Base-by-base conservation (phyloP, 768 basidiomycete genomes). In the Sutorius australiensis region DNA sequence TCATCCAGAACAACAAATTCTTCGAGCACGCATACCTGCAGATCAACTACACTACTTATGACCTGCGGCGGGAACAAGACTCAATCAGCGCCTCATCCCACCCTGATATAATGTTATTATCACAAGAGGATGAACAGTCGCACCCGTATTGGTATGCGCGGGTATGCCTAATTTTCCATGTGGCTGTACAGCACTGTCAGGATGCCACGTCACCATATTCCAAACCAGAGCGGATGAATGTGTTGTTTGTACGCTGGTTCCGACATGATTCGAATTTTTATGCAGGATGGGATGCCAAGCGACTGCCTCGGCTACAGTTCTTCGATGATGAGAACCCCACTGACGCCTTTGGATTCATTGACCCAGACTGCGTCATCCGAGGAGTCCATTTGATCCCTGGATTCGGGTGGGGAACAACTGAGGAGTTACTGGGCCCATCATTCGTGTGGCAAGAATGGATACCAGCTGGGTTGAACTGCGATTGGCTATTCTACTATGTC, bases 191-290 rank as follows among this genome's bases (percentile, higher is more conserved):
- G 17, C 43, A 62, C 6, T 1, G 36, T 0, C 9, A 51, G 0
- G 21, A 37, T 17, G 21, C 13, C 0, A 9, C 17, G 1, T 47
- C 63, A 4, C 19, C 19, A 2, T 50, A 32, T 17, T 52, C 41
- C 1, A n/a, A 21, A 0, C 48, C 41, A 5, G 44, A 59, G 7
- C 53, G 51, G 0, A 70, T 79, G 60, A 66, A 75, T 2, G 70
- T 80, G 16, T 54, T 80, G 2, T 79, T 73, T 62, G 73, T 80
- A 0, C 60, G 63, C 0, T 76, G 75, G 73, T 65, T 75, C 40
- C 66, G 67, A 2, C 41, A 50, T 0, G 71, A 77, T 34, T 55
- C 46, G 0, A 51, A 38, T 4, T 62, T 50, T 45, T 31, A 21
- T 1, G 58, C 56, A 13, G 70, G 76, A 2, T 67, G 70, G 54